Evolutionary conservation across 2,329 filamentous ascomycete genomes (phyloP).

Genomic region (Botrytis squamosa): DNA sequence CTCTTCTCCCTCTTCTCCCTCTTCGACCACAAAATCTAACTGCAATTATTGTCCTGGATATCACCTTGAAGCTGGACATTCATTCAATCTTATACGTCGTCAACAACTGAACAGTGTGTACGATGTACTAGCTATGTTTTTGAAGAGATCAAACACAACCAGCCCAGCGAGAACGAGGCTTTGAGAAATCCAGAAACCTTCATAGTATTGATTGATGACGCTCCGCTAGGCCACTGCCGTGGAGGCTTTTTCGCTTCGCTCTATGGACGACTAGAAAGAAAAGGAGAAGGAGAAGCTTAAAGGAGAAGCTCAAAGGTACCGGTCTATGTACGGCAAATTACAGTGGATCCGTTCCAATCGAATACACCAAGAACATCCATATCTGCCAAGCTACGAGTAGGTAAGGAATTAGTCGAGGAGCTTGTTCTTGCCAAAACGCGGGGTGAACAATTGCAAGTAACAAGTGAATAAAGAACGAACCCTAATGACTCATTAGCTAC

Average conservation of each 20-base stretch:
- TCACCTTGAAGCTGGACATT: background rate
- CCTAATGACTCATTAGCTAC: background rate
- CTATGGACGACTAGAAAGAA: background rate
- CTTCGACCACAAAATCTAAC: background rate
- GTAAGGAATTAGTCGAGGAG: background rate
- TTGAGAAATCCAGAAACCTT: background rate
- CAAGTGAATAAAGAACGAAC: background rate
- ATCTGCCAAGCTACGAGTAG: background rate
- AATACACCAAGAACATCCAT: background rate
- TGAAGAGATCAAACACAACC: background rate
- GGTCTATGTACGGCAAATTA: background rate
- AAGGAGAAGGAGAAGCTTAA: background rate
- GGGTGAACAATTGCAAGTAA: background rate
- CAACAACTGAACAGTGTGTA: background rate
- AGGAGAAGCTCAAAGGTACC: background rate
- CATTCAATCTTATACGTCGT: background rate
- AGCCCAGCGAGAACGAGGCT: background rate
- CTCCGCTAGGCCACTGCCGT: conserved; percentile 1
- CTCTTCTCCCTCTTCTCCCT: background rate
- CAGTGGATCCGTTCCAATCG: background rate
- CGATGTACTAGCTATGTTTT: no score
- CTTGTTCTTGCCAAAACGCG: background rate
- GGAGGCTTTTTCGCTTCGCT: conserved; percentile 2
- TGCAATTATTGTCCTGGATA: no score
- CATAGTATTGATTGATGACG: background rate